phyloP scores from a whole-genome alignment of 225 moss, liverwort and hornwort genomes.

The Asterella californica region DNA sequence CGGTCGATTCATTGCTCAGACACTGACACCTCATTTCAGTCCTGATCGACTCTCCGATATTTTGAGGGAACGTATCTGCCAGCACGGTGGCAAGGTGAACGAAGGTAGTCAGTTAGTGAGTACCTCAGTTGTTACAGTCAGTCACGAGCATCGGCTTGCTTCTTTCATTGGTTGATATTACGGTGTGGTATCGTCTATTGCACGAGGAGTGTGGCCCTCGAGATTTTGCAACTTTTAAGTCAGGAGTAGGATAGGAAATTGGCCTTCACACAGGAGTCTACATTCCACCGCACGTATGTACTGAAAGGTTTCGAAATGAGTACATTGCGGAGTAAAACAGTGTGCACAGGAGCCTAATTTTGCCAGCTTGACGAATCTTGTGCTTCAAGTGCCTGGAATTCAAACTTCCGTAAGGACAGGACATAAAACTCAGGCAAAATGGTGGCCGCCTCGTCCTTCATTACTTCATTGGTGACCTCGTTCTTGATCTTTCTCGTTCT shows the following conservation, averaged over 20 bases:
- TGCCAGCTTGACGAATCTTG: background rate
- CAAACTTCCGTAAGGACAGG: background rate
- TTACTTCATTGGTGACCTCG: slow-evolving; percentile 65
- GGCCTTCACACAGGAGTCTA: background rate
- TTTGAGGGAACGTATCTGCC: background rate
- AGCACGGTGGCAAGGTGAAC: background rate
- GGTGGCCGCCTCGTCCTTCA: slow-evolving; percentile 52
- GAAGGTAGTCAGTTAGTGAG: background rate
- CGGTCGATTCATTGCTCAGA: slow-evolving; percentile 1
- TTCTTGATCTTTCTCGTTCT: slow-evolving; percentile 47
- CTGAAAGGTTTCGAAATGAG: background rate
- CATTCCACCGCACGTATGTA: background rate
- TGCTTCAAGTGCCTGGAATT: background rate
- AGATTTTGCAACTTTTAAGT: background rate
- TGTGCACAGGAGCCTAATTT: background rate
- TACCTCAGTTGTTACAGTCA: background rate
- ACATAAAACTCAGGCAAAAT: slow-evolving; percentile 29
- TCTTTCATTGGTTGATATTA: background rate
- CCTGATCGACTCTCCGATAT: background rate
- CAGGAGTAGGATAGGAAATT: background rate
- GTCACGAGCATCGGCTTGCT: background rate
- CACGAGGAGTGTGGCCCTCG: background rate
- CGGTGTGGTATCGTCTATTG: background rate
- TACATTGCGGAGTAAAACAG: background rate
- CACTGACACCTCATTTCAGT: background rate